These are phyloP conservation scores for Letharia lupina DNA, from an alignment of 495 filamentous ascomycete species.

Conservation along the genomic window DNA sequence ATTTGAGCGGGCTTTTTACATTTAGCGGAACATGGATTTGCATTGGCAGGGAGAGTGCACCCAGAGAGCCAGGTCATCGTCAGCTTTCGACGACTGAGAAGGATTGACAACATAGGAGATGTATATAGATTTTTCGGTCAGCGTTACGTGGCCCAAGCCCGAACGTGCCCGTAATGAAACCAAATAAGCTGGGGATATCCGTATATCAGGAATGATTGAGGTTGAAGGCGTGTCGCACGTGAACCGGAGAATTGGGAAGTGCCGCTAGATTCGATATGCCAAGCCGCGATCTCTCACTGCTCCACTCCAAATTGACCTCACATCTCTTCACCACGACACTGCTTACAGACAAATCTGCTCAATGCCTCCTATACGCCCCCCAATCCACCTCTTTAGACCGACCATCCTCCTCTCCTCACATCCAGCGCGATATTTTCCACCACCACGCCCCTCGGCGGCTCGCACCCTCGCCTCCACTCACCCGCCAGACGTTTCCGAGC, in stretches of 20 bases:
- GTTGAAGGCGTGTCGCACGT: too few relatives aligned
- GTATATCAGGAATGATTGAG: not conserved
- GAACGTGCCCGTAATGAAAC: not conserved
- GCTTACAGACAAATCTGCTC: not conserved
- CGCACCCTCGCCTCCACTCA: constrained; percentile 14
- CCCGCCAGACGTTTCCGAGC: constrained; percentile 13
- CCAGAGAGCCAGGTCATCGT: not conserved
- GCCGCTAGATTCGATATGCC: too few relatives aligned
- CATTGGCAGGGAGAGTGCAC: not conserved
- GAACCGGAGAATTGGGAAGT: too few relatives aligned
- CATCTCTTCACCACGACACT: not conserved
- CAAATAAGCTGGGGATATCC: not conserved
- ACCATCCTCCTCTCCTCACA: not conserved
- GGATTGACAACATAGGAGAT: not conserved
- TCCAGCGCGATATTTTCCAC: constrained; percentile 4
- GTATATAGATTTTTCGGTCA: constrained; percentile 1
- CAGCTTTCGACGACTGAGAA: constrained; percentile 1
- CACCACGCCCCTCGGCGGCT: not conserved
- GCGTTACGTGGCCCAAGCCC: not conserved
- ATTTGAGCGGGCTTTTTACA: constrained; percentile 14
- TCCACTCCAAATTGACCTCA: too few relatives aligned
- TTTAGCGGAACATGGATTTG: constrained; percentile 22
- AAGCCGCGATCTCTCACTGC: too few relatives aligned
- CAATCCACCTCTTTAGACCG: not conserved
- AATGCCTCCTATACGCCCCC: not conserved